Evolutionary conservation across 2,329 filamentous ascomycete genomes (phyloP).

Genomic region (Penicillium sp.): DNA sequence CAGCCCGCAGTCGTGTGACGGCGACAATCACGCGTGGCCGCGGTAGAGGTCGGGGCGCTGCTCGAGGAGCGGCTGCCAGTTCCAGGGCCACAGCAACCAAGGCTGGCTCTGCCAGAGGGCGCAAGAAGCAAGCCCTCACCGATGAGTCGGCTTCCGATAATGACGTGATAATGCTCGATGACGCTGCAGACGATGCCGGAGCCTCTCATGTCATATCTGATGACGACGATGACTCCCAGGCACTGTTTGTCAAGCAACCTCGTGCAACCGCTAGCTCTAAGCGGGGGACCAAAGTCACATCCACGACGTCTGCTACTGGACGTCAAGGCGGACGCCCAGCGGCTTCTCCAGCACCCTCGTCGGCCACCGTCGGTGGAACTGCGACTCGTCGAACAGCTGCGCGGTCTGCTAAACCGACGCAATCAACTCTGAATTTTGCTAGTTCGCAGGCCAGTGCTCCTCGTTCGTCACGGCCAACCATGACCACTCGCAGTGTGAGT

Average conservation of each 20-base stretch:
- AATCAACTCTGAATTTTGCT: constrained; percentile 43
- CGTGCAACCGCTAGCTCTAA: constrained; percentile 22
- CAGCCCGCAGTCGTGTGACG: constrained; percentile 27
- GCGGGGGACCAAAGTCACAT: constrained; percentile 22
- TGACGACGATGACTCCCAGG: constrained; percentile 36
- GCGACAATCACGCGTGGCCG: constrained; percentile 46
- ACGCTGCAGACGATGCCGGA: constrained; percentile 28
- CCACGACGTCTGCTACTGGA: constrained; percentile 21
- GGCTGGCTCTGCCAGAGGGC: constrained; percentile 26
- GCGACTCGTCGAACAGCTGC: constrained; percentile 25
- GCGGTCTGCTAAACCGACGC: constrained; percentile 29
- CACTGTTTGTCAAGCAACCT: constrained; percentile 41
- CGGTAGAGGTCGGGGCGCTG: constrained; percentile 41
- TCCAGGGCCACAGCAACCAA: constrained; percentile 30
- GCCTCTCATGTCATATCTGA: constrained; percentile 28
- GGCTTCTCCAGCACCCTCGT: constrained; percentile 33
- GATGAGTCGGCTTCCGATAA: constrained; percentile 37
- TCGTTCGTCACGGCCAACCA: constrained; percentile 26
- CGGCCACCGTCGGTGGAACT: constrained; percentile 28
- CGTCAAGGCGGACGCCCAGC: constrained; percentile 26
- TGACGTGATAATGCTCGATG: constrained; percentile 40
- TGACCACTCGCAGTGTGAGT: constrained; percentile 33
- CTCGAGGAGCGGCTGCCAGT: constrained; percentile 42
- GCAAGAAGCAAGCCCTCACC: constrained; percentile 31
- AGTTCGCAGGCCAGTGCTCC: constrained; percentile 35